Evolutionary conservation across 106 monocot genomes (phyloP).

Genomic region (Phalaenopsis equestris): DNA sequence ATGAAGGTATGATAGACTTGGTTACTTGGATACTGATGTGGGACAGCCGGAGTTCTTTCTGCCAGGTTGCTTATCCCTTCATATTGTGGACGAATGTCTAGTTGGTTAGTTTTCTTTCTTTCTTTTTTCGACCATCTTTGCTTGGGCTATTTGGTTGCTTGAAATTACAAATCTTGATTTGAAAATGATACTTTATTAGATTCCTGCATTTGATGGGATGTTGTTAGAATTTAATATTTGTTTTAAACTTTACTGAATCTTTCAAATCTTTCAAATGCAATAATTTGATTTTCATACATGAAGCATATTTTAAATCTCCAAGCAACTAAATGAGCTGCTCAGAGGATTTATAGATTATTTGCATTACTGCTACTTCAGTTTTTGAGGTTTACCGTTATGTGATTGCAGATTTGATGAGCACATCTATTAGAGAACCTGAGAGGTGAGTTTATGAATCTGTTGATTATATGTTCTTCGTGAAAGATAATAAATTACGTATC

Average conservation of each 20-base stretch:
- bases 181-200: no score
- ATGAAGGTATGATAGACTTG: conserved; percentile 54
- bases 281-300: background rate
- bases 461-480: background rate
- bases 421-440: conserved; percentile 37
- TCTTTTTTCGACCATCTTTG: background rate
- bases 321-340: background rate
- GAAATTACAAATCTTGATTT: no score
- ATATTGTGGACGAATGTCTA: conserved; percentile 41
- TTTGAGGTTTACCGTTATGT: conserved; percentile 6
- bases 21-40: conserved; percentile 78
- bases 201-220: background rate
- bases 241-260: background rate
- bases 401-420: conserved; percentile 42
- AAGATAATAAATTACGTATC: background rate
- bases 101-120: conserved; percentile 20
- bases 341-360: background rate
- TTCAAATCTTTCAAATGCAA: background rate
- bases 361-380: background rate
- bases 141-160: background rate
- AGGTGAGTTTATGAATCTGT: conserved; percentile 21
- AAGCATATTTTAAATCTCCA: background rate
- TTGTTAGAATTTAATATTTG: background rate
- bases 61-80: conserved; percentile 68
- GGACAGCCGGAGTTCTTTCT: conserved; percentile 77